phyloP scores from a whole-genome alignment of 768 basidiomycete genomes.

The Mycena galericulata region DNA sequence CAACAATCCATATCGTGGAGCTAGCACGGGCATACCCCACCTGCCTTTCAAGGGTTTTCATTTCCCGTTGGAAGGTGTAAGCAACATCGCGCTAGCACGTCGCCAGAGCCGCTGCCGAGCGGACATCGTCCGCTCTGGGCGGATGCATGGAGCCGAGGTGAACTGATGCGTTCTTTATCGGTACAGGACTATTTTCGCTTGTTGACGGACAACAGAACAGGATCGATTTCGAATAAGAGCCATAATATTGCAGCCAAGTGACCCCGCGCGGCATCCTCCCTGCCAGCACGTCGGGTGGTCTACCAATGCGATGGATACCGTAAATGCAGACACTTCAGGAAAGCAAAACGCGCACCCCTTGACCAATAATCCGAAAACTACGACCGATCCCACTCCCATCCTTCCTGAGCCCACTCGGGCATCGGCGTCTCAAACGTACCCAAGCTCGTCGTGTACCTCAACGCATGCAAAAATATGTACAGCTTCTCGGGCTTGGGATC shows the following conservation, averaged over 20 bases:
- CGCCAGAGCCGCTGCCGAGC: conserved; percentile 18
- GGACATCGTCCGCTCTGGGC: conserved; percentile 24
- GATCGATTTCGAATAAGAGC: conserved; percentile 15
- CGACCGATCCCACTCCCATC: conserved; percentile 73
- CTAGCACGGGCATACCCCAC: conserved; percentile 18
- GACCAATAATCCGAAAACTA: conserved; percentile 25
- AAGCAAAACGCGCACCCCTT: conserved; percentile 26
- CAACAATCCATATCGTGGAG: conserved; percentile 13
- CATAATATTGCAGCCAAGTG: conserved; percentile 24
- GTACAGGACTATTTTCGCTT: conserved; percentile 22
- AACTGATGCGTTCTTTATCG: conserved; percentile 12
- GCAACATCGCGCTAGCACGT: conserved; percentile 25
- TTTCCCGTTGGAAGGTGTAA: conserved; percentile 23
- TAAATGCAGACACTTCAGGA: conserved; percentile 13
- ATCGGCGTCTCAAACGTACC: conserved; percentile 88
- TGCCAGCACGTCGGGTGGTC: conserved; percentile 9
- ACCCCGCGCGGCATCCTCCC: conserved; percentile 1
- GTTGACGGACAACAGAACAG: conserved; percentile 10
- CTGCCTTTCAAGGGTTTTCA: conserved; percentile 22
- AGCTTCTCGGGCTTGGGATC: conserved; percentile 93
- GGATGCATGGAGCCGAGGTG: too few relatives aligned
- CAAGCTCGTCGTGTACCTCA: conserved; percentile 84
- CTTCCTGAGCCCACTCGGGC: conserved; percentile 89
- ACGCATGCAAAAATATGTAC: conserved; percentile 96
- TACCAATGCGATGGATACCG: conserved; percentile 13